A percentile compares a stretch with the other conserved stretches of the same genome.
phyloP scores from a whole-genome alignment of 768 basidiomycete genomes.

The Thelephora ganbajun region DNA sequence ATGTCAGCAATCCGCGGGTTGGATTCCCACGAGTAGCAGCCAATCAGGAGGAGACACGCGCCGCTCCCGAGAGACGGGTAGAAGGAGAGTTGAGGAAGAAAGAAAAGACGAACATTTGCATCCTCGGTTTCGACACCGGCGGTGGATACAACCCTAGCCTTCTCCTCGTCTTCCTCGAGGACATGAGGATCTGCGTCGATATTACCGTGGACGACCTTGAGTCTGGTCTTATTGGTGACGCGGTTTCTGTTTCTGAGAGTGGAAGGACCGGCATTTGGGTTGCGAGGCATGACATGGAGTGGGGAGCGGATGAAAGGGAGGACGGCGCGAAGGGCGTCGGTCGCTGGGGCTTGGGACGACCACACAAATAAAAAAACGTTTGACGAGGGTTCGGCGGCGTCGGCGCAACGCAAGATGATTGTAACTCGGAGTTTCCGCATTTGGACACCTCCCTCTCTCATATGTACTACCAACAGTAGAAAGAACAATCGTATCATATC shows the following conservation, averaged over 20 bases:
- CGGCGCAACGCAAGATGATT: neutral
- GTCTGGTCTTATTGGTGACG: conserved; percentile 85
- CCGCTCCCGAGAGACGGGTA: conserved; percentile 27
- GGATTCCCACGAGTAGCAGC: conserved; percentile 26
- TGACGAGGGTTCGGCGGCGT: neutral
- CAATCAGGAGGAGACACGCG: conserved; percentile 36
- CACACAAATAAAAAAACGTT: no score
- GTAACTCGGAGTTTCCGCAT: no score
- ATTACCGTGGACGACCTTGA: conserved; percentile 70
- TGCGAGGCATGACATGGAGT: conserved; percentile 83
- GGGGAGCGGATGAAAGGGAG: conserved; percentile 22
- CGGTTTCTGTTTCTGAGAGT: conserved; percentile 79
- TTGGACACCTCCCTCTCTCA: no score
- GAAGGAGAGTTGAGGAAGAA: conserved; percentile 19
- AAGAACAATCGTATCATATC: no score
- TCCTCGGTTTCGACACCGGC: conserved; percentile 89
- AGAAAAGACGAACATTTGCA: conserved; percentile 62
- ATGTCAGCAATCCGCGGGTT: conserved; percentile 44
- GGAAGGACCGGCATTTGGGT: conserved; percentile 61
- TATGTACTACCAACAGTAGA: no score
- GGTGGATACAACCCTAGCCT: conserved; percentile 65
- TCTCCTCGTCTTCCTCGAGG: conserved; percentile 79
- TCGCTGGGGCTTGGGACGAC: no score
- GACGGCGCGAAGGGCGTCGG: no score
- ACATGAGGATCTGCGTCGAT: conserved; percentile 70